Percentiles rank a stretch among this genome's conserved stretches.
Evolutionary conservation across 2,329 filamentous ascomycete species (phyloP).

Genomic region (Fusarium ambrosium): DNA sequence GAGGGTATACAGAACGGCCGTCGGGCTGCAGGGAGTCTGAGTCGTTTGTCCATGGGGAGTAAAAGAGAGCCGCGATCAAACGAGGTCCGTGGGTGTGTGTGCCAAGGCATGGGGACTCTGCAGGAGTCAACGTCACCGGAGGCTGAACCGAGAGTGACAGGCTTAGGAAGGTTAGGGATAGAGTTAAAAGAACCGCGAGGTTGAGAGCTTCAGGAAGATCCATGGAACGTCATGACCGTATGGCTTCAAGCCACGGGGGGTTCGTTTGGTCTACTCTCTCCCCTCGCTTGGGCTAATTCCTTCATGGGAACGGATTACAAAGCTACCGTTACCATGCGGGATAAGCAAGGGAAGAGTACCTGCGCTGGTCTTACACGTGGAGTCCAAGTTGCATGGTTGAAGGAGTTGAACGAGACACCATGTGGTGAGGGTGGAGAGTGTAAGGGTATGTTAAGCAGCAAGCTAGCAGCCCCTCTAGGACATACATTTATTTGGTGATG

Average conservation of each 20-base stretch:
- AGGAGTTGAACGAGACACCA: background rate
- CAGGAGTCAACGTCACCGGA: background rate
- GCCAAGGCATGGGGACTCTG: background rate
- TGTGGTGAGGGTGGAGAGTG: background rate
- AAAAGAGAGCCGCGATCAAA: background rate
- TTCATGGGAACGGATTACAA: background rate
- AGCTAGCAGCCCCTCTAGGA: background rate
- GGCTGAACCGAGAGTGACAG: background rate
- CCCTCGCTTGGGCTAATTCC: background rate
- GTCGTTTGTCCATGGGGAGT: background rate
- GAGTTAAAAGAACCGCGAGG: background rate
- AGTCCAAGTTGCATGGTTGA: background rate
- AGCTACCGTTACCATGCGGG: background rate
- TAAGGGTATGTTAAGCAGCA: background rate
- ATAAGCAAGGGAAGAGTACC: background rate
- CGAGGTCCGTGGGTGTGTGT: background rate
- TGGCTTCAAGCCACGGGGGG: background rate
- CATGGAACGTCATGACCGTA: background rate
- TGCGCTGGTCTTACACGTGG: slow-evolving; percentile 2
- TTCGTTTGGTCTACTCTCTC: background rate
- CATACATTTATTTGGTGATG: background rate
- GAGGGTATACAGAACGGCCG: slow-evolving; percentile 7
- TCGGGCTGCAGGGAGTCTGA: background rate
- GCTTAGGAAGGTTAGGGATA: background rate
- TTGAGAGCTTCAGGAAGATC: background rate